These are phyloP conservation scores for Serendipita indica DNA, from an alignment of 768 basidiomycete species.

Conservation along the genomic window DNA sequence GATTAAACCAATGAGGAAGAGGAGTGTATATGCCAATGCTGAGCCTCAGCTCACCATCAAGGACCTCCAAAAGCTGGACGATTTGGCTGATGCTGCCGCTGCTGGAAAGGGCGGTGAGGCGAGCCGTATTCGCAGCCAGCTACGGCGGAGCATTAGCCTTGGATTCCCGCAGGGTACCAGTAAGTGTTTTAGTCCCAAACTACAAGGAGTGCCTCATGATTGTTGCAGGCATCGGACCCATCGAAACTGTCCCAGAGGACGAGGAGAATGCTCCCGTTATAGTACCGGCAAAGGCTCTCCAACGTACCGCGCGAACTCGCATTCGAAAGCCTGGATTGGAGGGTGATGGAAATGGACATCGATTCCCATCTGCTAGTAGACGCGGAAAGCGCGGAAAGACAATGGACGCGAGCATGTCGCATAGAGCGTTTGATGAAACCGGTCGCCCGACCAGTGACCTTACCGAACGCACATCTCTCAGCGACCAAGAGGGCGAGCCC, in stretches of 20 bases:
- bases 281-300: slow-evolving; percentile 45
- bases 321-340: slow-evolving; percentile 73
- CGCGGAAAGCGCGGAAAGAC: slow-evolving; percentile 24
- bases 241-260: slow-evolving; percentile 56
- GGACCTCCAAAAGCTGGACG: slow-evolving; percentile 89
- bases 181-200: slow-evolving; percentile 14
- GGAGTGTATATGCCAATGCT: slow-evolving; percentile 47
- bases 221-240: slow-evolving; percentile 43
- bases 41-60: slow-evolving; percentile 82
- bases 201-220: slow-evolving; percentile 10
- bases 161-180: slow-evolving; percentile 3
- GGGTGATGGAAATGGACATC: slow-evolving; percentile 70
- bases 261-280: slow-evolving; percentile 87
- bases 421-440: not conserved
- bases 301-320: slow-evolving; percentile 85
- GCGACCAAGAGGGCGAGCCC: slow-evolving; percentile 45
- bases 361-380: slow-evolving; percentile 41
- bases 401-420: slow-evolving; percentile 10
- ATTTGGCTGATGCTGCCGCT: slow-evolving; percentile 81
- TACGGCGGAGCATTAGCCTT: slow-evolving; percentile 76
- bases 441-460: not conserved
- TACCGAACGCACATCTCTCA: slow-evolving; percentile 22
- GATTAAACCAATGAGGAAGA: slow-evolving; percentile 38
- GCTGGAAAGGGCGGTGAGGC: slow-evolving; percentile 54
- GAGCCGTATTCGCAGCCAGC: slow-evolving; percentile 55